Evolutionary conservation across 768 basidiomycete genomes (phyloP).

Genomic region (Tricholoma hemisulphureum): DNA sequence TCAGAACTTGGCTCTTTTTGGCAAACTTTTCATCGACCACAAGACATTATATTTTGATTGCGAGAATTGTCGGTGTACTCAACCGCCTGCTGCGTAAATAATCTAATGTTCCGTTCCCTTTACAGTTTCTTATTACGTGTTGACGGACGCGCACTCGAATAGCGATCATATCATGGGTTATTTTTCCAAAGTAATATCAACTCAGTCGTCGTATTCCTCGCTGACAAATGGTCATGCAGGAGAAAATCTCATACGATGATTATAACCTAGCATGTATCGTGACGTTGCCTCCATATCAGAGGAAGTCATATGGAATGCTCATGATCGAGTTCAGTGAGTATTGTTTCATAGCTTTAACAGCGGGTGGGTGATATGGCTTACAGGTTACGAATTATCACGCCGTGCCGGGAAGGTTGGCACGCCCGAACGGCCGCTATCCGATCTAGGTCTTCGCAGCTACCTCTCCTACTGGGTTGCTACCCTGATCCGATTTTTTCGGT

Average conservation of each 20-base stretch:
- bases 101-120: neutral
- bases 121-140: constrained; percentile 90
- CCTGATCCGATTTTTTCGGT: constrained; percentile 83
- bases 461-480: constrained; percentile 85
- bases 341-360: neutral
- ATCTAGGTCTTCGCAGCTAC: constrained; percentile 89
- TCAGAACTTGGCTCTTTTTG: constrained; percentile 93
- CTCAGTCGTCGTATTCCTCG: neutral
- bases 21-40: constrained; percentile 98
- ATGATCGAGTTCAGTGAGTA: constrained; percentile 97
- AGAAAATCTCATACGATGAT: constrained; percentile 94
- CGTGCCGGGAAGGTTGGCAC: constrained; percentile 79
- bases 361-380: neutral
- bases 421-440: constrained; percentile 93
- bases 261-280: constrained; percentile 98
- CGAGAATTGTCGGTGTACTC: constrained; percentile 64
- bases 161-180: constrained; percentile 78
- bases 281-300: constrained; percentile 90
- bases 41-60: constrained; percentile 93
- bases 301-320: constrained; percentile 87
- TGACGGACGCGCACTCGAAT: constrained; percentile 80
- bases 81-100: neutral
- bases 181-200: constrained; percentile 54
- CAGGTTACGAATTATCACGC: constrained; percentile 92
- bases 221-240: constrained; percentile 45